These are phyloP conservation scores for Leishmania lainsoni DNA, from an alignment of 208 protist species.

Conservation along the genomic window DNA sequence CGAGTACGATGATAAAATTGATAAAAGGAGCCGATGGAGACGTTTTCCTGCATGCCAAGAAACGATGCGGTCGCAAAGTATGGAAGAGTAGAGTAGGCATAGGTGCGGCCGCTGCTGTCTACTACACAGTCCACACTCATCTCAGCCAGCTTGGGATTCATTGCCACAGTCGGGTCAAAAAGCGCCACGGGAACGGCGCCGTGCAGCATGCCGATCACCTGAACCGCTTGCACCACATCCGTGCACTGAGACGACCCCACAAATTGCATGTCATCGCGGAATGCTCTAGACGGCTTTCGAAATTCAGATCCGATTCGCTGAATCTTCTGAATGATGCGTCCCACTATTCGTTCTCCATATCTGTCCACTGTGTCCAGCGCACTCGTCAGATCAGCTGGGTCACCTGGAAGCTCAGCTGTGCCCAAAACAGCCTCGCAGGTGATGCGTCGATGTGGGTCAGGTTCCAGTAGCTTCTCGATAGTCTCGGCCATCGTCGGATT, in stretches of 20 bases:
- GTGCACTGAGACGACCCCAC: conserved; percentile 36
- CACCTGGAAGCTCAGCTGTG: conserved; percentile 72
- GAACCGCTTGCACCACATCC: conserved; percentile 49
- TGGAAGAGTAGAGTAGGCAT: conserved; percentile 41
- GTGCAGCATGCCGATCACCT: conserved; percentile 70
- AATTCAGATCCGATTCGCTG: conserved; percentile 40
- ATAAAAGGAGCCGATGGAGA: conserved; percentile 58
- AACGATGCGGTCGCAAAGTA: conserved; percentile 63
- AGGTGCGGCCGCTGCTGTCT: conserved; percentile 52
- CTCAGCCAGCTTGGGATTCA: conserved; percentile 50
- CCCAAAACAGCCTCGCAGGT: conserved; percentile 75
- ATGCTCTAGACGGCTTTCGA: conserved; percentile 37
- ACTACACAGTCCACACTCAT: conserved; percentile 49
- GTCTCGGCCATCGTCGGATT: conserved; percentile 59
- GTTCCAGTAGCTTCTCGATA: conserved; percentile 63
- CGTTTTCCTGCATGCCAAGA: conserved; percentile 53
- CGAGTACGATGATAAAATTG: conserved; percentile 68
- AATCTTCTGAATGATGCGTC: conserved; percentile 66
- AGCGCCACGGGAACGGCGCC: conserved; percentile 41
- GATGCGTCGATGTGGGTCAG: conserved; percentile 46
- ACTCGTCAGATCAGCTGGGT: conserved; percentile 69
- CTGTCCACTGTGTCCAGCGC: conserved; percentile 71
- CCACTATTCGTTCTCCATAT: conserved; percentile 64
- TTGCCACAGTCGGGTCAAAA: conserved; percentile 47
- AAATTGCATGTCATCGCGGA: conserved; percentile 37